Conservation (phyloP, 2,329 filamentous ascomycete genomes). For the Coniochaeta sp. region DNA sequence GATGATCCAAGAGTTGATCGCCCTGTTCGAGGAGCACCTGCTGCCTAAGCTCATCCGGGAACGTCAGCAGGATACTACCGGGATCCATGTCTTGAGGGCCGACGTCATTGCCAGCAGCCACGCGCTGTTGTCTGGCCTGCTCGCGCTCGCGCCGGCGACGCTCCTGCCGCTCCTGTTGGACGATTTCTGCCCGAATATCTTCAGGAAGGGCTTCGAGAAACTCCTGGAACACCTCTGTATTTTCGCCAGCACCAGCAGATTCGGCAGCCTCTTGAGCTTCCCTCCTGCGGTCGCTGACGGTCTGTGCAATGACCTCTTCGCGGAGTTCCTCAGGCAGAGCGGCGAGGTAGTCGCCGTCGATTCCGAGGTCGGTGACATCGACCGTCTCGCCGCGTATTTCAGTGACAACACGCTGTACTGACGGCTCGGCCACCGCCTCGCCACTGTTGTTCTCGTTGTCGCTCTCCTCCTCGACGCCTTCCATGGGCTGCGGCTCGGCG, state of each 20-base stretch:
- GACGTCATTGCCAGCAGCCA: slow-evolving; percentile 45
- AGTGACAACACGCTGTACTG: slow-evolving; percentile 62
- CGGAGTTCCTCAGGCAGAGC: slow-evolving; percentile 96
- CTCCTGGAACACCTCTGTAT: slow-evolving; percentile 81
- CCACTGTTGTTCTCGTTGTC: slow-evolving; percentile 21
- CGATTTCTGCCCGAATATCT: slow-evolving; percentile 83
- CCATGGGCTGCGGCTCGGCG: slow-evolving; percentile 32
- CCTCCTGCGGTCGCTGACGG: slow-evolving; percentile 74
- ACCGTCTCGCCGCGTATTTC: slow-evolving; percentile 80
- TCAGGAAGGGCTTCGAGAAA: slow-evolving; percentile 89
- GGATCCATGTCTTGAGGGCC: slow-evolving; percentile 71
- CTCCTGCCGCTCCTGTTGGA: slow-evolving; percentile 84
- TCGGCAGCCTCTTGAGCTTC: slow-evolving; percentile 58
- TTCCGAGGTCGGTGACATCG: slow-evolving; percentile 90
- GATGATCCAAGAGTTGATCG: slow-evolving; percentile 73
- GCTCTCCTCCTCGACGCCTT: slow-evolving; percentile 59
- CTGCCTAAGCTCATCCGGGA: slow-evolving; percentile 77
- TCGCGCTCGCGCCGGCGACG: slow-evolving; percentile 83
- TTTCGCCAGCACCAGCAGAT: slow-evolving; percentile 61
- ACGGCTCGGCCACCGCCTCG: slow-evolving; percentile 25
- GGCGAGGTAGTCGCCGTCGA: slow-evolving; percentile 89
- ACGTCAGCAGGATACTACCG: slow-evolving; percentile 84
- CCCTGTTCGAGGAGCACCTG: slow-evolving; percentile 89
- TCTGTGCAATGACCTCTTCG: slow-evolving; percentile 91
- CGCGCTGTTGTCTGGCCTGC: slow-evolving; percentile 63